Evolutionary conservation across 306 rosid genomes (phyloP), one percentile per base, ranked within the genome.

Genomic region (Ormosia emarginata): DNA sequence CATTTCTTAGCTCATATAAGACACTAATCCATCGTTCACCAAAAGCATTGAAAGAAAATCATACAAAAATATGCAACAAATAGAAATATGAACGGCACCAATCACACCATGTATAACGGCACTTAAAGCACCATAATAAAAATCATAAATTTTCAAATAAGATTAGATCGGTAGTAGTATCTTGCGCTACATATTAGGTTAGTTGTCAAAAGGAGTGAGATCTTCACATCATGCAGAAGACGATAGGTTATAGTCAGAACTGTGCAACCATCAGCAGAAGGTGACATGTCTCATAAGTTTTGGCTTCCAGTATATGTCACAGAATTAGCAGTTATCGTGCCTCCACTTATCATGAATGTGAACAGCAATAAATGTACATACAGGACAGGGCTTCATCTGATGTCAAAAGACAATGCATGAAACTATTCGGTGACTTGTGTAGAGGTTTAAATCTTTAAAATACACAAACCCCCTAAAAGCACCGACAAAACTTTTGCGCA

Each of bases 381-480:
- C 70, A 74, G 49, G 89, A 75, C 69, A 61, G 24, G 84, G 88
- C 89, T 84, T 78, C 82, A 78, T 71, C 24, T 53, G 50, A 87
- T 70, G 88, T 1, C 24, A 24, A 80, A 67, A 61, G 37, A 63
- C 71, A 71, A 66, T 17, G 75, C 81, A 66, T 81, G 81, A 53
- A 82, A 87, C 87, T 81, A 81, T 70, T 71, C 64, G 78, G 80
- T 74, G 89, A 77, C 83, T 91, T 55, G 75, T 36, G 41, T 86
- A 77, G 88, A 83, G 85, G 87, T 83, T 82, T 76, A 49, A 67
- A 56, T 68, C 89, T 87, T 87, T 81, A 84, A 87, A 90, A 86
- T 75, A 83, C 83, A 81, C 80, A 82, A 83, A 88, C 90, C 85
- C 90, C 86, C 91, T 63, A 74, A 30, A 77, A 67, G 87, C 78